Evolutionary conservation across 805 yeast genomes (phyloP), one percentile per base, ranked within the genome.

Genomic region (Hanseniaspora thailandica): DNA sequence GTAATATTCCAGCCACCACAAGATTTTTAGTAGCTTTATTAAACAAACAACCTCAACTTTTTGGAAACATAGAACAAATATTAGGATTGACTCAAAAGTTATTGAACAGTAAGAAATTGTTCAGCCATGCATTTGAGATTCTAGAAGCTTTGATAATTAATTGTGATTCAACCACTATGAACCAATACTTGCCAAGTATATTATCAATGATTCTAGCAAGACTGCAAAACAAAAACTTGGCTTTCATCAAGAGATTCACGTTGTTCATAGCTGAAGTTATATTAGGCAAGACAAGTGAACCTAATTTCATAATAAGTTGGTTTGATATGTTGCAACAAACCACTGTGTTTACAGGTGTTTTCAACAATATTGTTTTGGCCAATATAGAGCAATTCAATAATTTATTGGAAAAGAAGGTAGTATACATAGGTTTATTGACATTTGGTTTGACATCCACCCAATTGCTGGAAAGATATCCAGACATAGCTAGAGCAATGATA

Each of bases 31-130:
- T 80, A 53, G 80, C 86, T 6, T 80, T 90, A 20, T 68, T 80
- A n/a, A 62, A 65, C 28, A 64, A 65, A 17, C 73, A 73, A 39
- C 59, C 61, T 9, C 51, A 59, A 2, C 60, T 67, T 2, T 73
- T 69, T 45, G 60, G 62, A n/a, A 76, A 73, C 47, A 65, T 87
- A 40, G 77, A 84, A 34, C 95, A 97, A 3, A 76, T 93, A 30
- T 71, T 93, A 39, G 99, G 99, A 38, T 95, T 93, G n/a, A 94
- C 86, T 73, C 98, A 94, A 69, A 87, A 89, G 65, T 72, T 93
- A 58, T 79, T 93, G 49, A 80, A 96, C 0, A 86, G 97, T 0
- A 84, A 83, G 59, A 75, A 80, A 15, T 83, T 87, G 61, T 97
- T 93, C 61, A 69, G 69, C 36, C 76, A 79, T 61, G 97, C 97